Percentiles rank a stretch among this genome's conserved stretches.
Evolutionary conservation across 306 rosid species (phyloP).

Genomic region (Casuarina equisetifolia): DNA sequence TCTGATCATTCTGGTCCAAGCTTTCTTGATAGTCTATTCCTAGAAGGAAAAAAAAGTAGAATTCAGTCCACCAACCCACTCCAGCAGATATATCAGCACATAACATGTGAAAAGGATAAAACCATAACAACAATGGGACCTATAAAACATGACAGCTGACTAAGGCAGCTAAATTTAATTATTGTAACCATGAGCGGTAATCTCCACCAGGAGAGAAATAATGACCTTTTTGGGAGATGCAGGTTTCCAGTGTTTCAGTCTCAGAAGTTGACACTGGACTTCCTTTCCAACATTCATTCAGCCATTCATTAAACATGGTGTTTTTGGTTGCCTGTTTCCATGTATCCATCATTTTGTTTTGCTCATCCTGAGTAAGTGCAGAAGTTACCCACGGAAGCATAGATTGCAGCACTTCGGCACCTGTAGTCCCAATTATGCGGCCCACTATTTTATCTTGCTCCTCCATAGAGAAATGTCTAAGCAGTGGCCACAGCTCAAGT

Average conservation of each 20-base stretch:
- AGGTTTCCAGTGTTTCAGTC: conserved; percentile 51
- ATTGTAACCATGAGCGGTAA: not conserved
- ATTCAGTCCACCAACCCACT: conserved; percentile 17
- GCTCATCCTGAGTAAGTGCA: conserved; percentile 97
- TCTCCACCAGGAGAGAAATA: conserved; percentile 3
- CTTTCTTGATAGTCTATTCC: conserved; percentile 79
- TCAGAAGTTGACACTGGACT: conserved; percentile 53
- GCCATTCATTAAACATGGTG: conserved; percentile 99
- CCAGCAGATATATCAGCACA: conserved; percentile 13
- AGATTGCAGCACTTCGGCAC: conserved; percentile 99
- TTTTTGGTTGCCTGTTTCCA: conserved; percentile 99
- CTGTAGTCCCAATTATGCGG: conserved; percentile 96
- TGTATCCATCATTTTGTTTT: conserved; percentile 94
- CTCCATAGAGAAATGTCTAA: conserved; percentile 88
- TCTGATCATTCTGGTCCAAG: conserved; percentile 83
- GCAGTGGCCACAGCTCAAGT: conserved; percentile 96
- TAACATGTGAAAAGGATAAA: not conserved
- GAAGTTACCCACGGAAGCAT: conserved; percentile 99
- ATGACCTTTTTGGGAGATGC: conserved; percentile 65
- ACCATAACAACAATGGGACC: not conserved
- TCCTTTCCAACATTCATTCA: conserved; percentile 94
- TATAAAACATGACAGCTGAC: not conserved
- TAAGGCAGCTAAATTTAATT: not conserved
- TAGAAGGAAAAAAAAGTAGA: conserved; percentile 34
- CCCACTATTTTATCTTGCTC: conserved; percentile 99